Conservation (phyloP, 1,284 basidiomycete species). For the Sporisorium sorghi region DNA sequence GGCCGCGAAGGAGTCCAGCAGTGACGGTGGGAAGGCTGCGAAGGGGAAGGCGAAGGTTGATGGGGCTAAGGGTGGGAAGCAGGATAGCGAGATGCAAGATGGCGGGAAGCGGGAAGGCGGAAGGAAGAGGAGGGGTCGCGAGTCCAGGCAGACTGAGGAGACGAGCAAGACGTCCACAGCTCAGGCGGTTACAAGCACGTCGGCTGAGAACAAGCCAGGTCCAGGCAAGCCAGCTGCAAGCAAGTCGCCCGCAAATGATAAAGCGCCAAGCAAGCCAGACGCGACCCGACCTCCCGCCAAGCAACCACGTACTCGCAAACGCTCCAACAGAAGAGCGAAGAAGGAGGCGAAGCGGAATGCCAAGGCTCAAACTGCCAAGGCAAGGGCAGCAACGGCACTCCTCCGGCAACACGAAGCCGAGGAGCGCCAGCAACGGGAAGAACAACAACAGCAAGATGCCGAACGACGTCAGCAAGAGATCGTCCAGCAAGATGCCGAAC, state of each 20-base stretch:
- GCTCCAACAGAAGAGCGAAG: not conserved
- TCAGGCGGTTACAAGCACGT: too few relatives aligned
- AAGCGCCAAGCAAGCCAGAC: not conserved
- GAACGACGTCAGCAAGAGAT: too few relatives aligned
- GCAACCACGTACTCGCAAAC: not conserved
- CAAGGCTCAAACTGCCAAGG: not conserved
- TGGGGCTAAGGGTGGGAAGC: not conserved
- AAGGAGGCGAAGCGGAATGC: not conserved
- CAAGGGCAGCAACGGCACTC: not conserved
- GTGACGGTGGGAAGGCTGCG: too few relatives aligned
- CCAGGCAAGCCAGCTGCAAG: not conserved
- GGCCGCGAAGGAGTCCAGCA: too few relatives aligned
- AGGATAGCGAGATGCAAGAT: not conserved
- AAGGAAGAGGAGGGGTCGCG: too few relatives aligned
- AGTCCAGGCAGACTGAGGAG: too few relatives aligned
- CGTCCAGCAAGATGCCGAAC: too few relatives aligned
- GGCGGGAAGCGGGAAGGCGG: not conserved
- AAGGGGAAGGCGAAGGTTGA: not conserved
- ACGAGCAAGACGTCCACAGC: too few relatives aligned
- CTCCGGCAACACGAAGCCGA: not conserved
- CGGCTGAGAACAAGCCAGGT: too few relatives aligned
- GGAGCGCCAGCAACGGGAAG: not conserved
- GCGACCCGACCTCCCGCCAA: not conserved
- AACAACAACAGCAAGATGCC: not conserved
- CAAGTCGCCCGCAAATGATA: not conserved